Evolutionary conservation across 148 eudicot species (phyloP).

Genomic region (Persicaria tinctoria): DNA sequence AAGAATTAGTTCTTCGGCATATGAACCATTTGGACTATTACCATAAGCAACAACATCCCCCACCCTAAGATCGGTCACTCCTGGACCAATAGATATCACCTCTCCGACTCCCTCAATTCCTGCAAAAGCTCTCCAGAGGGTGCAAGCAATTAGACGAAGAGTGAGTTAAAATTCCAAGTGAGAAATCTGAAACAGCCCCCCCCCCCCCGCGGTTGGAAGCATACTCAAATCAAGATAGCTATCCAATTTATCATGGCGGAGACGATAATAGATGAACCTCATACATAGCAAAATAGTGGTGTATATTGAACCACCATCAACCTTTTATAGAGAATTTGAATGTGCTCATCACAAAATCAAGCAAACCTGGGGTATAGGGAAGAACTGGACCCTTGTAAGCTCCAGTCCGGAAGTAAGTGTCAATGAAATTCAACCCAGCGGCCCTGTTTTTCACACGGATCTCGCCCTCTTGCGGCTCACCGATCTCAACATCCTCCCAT

Average conservation of each 20-base stretch:
- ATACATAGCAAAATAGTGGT: too few relatives aligned
- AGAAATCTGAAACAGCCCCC: too few relatives aligned
- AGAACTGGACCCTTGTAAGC: conserved; percentile 45
- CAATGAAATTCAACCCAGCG: conserved; percentile 73
- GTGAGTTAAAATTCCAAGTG: background rate
- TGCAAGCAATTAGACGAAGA: background rate
- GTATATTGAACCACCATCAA: too few relatives aligned
- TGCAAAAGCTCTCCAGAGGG: conserved; percentile 13
- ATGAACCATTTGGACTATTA: conserved; percentile 65
- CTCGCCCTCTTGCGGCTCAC: conserved; percentile 79
- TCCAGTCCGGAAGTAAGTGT: conserved; percentile 74
- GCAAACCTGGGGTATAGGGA: conserved; percentile 78
- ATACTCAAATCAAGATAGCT: too few relatives aligned
- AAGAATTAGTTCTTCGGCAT: conserved; percentile 60
- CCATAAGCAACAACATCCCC: conserved; percentile 85
- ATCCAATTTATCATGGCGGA: too few relatives aligned
- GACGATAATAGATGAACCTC: too few relatives aligned
- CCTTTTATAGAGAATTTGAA: background rate
- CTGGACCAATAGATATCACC: conserved; percentile 78
- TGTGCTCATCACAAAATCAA: background rate
- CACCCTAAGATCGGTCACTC: conserved; percentile 47
- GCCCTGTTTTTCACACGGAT: conserved; percentile 76
- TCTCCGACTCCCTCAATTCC: conserved; percentile 90
- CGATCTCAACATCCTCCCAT: conserved; percentile 89
- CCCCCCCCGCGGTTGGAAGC: too few relatives aligned